Evolutionary conservation across 108 stramenopile genomes (phyloP).

Genomic region (Fragilaria crotonensis): DNA sequence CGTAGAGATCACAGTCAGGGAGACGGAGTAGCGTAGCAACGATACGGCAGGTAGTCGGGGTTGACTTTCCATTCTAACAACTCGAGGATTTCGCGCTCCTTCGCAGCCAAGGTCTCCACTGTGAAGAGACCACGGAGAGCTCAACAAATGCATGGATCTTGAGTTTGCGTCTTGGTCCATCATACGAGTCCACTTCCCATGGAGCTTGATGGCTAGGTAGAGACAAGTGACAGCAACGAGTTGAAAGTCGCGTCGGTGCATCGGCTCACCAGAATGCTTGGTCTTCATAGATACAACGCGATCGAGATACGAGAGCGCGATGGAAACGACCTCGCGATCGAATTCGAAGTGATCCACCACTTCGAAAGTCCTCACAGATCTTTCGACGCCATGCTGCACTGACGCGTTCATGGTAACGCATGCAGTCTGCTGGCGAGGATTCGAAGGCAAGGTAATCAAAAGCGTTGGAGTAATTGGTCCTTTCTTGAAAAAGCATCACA

Average conservation of each 20-base stretch:
- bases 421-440: background rate
- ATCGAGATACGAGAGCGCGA: conserved; percentile 49
- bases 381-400: conserved; percentile 37
- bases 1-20: background rate
- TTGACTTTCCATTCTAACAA: conserved; percentile 44
- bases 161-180: conserved; percentile 30
- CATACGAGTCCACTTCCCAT: conserved; percentile 37
- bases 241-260: conserved; percentile 32
- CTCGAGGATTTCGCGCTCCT: conserved; percentile 41
- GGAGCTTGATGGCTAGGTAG: conserved; percentile 61
- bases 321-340: conserved; percentile 55
- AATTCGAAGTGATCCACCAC: conserved; percentile 54
- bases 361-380: conserved; percentile 56
- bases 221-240: conserved; percentile 50
- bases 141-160: conserved; percentile 50
- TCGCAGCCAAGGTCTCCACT: conserved; percentile 43
- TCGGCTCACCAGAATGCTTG: conserved; percentile 2
- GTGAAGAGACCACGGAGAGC: conserved; percentile 66
- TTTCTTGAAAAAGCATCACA: background rate
- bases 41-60: conserved; percentile 40
- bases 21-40: conserved; percentile 25
- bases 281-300: conserved; percentile 29
- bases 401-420: background rate
- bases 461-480: background rate
- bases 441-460: background rate